phyloP scores from a whole-genome alignment of 495 filamentous ascomycete species.

The Cudoniella acicularis region DNA sequence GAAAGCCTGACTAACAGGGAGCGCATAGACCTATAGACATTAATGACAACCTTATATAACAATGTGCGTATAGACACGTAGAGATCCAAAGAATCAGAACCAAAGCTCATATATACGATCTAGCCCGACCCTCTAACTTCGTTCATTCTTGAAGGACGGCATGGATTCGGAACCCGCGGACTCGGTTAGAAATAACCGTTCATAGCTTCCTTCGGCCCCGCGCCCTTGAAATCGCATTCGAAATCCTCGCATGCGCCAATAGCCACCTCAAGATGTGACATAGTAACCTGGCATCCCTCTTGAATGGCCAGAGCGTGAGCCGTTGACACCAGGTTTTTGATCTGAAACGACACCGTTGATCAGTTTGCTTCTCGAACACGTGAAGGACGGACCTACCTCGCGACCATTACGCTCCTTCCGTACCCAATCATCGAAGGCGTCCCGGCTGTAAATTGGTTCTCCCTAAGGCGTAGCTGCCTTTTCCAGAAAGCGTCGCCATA shows the following conservation, averaged over 20 bases:
- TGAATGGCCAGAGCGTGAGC: conserved; percentile 4
- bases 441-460: neutral
- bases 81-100: no score
- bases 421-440: neutral
- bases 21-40: no score
- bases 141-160: no score
- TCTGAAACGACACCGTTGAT: conserved; percentile 7
- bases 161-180: no score
- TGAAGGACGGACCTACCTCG: neutral
- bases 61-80: no score
- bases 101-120: no score
- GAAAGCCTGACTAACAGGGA: neutral
- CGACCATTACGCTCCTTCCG: neutral
- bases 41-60: no score
- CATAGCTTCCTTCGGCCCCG: conserved; percentile 6
- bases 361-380: conserved; percentile 5
- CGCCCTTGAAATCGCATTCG: conserved; percentile 13
- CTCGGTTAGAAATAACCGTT: conserved; percentile 11
- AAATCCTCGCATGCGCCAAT: conserved; percentile 12
- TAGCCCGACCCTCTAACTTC: no score
- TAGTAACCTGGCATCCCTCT: conserved; percentile 8
- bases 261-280: conserved; percentile 4
- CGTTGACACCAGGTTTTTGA: conserved; percentile 11
- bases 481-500: conserved; percentile 22
- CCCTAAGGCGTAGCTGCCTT: conserved; percentile 3